phyloP scores from a whole-genome alignment of 768 basidiomycete genomes.

The Boletales sp. region DNA sequence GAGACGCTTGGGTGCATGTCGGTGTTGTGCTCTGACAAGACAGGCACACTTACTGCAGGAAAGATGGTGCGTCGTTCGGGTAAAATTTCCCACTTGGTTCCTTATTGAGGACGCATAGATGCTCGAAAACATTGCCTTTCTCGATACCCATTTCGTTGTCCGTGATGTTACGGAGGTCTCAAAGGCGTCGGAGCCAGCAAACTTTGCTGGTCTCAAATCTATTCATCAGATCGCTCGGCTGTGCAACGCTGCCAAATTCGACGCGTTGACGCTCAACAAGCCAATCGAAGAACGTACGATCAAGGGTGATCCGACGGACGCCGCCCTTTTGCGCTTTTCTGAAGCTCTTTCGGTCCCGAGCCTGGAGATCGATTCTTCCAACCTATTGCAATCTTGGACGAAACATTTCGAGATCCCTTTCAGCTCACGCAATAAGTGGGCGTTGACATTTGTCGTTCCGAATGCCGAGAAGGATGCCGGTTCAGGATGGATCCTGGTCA shows the following conservation, averaged over 20 bases:
- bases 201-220: conserved; percentile 15
- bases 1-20: conserved; percentile 52
- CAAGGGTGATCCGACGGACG: conserved; percentile 50
- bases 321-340: conserved; percentile 49
- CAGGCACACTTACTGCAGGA: conserved; percentile 45
- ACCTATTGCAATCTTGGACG: conserved; percentile 19
- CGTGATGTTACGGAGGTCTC: conserved; percentile 11
- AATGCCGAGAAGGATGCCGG: conserved; percentile 4
- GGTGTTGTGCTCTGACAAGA: conserved; percentile 52
- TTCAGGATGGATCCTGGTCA: conserved; percentile 42
- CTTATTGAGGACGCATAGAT: conserved; percentile 23
- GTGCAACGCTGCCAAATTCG: conserved; percentile 56
- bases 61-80: conserved; percentile 35
- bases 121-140: conserved; percentile 37
- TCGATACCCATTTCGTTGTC: conserved; percentile 23
- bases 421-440: conserved; percentile 56
- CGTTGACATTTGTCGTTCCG: conserved; percentile 38
- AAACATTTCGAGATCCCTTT: conserved; percentile 37
- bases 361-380: conserved; percentile 15
- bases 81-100: too few relatives aligned
- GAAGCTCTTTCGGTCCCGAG: conserved; percentile 27
- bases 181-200: conserved; percentile 4
- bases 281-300: conserved; percentile 32
- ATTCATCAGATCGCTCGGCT: conserved; percentile 42
- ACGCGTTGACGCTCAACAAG: conserved; percentile 21